Evolutionary conservation across 768 basidiomycete genomes (phyloP).

Genomic region (Phaeolepiota aurea): DNA sequence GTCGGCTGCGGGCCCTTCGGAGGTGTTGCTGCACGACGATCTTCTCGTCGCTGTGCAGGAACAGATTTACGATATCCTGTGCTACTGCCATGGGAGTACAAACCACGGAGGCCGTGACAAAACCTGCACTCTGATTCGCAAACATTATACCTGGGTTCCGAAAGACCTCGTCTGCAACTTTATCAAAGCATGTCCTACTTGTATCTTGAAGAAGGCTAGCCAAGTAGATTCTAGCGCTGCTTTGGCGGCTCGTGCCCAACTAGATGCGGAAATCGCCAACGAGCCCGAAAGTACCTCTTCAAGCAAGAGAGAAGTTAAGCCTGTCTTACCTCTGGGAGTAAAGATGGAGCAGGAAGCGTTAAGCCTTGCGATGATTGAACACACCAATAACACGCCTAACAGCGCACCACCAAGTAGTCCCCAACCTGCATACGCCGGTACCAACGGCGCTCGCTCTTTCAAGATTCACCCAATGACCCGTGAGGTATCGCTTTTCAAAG

Average conservation of each 20-base stretch:
- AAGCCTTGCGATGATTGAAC: not conserved
- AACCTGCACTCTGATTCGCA: slow-evolving; percentile 57
- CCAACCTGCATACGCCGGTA: not conserved
- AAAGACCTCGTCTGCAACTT: slow-evolving; percentile 78
- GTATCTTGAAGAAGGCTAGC: slow-evolving; percentile 39
- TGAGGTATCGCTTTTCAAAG: slow-evolving; percentile 37
- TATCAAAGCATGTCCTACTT: slow-evolving; percentile 74
- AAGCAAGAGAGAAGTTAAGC: not conserved
- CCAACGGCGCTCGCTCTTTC: slow-evolving; percentile 6
- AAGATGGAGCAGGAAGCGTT: not conserved
- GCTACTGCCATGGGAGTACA: slow-evolving; percentile 58
- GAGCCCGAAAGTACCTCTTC: not conserved
- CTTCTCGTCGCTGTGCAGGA: slow-evolving; percentile 71
- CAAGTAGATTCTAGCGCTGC: not conserved
- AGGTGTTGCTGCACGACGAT: slow-evolving; percentile 63
- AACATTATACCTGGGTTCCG: slow-evolving; percentile 76
- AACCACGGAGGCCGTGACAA: slow-evolving; percentile 76
- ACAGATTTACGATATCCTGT: slow-evolving; percentile 71
- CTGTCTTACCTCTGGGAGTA: not conserved
- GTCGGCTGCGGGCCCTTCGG: slow-evolving; percentile 11
- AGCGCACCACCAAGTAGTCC: not conserved
- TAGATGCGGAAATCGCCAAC: not conserved
- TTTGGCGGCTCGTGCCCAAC: not conserved
- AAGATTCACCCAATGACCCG: slow-evolving; percentile 29
- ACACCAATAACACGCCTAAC: not conserved